These are phyloP conservation scores for Trichoderma gamsii DNA, from an alignment of 495 filamentous ascomycete genomes.

Conservation along the genomic window DNA sequence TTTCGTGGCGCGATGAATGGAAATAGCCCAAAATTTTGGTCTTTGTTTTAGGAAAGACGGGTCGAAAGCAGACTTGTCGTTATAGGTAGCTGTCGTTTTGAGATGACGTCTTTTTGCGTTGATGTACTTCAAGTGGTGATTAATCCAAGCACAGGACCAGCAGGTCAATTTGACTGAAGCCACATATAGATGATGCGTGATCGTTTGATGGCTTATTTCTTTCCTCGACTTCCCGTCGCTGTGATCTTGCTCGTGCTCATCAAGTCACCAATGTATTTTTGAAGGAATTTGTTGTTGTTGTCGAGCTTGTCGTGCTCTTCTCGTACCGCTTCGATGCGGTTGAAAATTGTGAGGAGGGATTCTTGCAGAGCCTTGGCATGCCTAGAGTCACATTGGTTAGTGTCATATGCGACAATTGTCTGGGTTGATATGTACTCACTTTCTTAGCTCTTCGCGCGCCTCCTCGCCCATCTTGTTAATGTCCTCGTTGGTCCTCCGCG, in stretches of 20 bases:
- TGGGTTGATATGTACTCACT: conserved; percentile 54
- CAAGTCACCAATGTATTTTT: conserved; percentile 80
- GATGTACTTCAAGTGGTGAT: background rate
- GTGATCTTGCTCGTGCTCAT: conserved; percentile 80
- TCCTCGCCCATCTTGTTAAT: conserved; percentile 78
- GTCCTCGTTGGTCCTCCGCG: conserved; percentile 81
- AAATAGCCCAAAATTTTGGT: background rate
- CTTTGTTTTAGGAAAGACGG: background rate
- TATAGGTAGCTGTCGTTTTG: background rate
- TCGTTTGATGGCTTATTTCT: conserved; percentile 33
- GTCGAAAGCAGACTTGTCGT: background rate
- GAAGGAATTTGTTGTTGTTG: conserved; percentile 87
- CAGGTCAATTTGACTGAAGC: background rate
- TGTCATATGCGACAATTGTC: conserved; percentile 43
- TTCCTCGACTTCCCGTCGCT: conserved; percentile 45
- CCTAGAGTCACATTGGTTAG: conserved; percentile 40
- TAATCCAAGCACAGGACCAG: background rate
- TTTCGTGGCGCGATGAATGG: background rate
- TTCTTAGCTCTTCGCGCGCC: conserved; percentile 51
- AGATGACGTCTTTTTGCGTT: background rate
- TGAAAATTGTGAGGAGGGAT: conserved; percentile 78
- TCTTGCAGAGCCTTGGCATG: conserved; percentile 84
- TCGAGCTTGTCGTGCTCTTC: conserved; percentile 92
- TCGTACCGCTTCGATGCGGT: conserved; percentile 89
- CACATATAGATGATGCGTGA: background rate